phyloP scores from a whole-genome alignment of 148 eudicot species.

The Hydrangea macrophylla region DNA sequence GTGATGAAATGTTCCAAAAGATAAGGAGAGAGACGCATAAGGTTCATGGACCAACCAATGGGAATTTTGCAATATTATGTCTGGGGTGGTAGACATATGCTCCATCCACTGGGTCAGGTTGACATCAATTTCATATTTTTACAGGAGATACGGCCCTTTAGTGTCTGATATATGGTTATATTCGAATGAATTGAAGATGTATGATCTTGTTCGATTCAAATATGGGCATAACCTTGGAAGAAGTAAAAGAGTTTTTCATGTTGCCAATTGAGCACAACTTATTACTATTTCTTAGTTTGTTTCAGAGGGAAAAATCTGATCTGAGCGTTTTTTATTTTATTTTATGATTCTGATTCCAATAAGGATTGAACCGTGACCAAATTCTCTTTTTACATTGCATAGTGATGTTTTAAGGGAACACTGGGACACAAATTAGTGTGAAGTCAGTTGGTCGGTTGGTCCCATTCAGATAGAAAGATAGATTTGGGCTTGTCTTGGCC shows the following conservation, averaged over 20 bases:
- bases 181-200: constrained; percentile 3
- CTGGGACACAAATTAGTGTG: too few relatives aligned
- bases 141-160: neutral
- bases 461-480: too few relatives aligned
- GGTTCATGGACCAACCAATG: constrained; percentile 16
- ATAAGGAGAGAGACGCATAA: constrained; percentile 23
- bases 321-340: too few relatives aligned
- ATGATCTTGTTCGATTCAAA: neutral
- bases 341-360: too few relatives aligned
- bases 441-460: too few relatives aligned
- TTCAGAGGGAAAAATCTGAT: too few relatives aligned
- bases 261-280: neutral
- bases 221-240: neutral
- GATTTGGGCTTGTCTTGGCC: too few relatives aligned
- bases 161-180: constrained; percentile 1
- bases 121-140: neutral
- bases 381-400: too few relatives aligned
- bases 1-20: constrained; percentile 26
- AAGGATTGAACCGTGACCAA: too few relatives aligned
- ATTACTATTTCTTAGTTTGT: neutral
- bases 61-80: constrained; percentile 1
- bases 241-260: too few relatives aligned
- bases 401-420: too few relatives aligned
- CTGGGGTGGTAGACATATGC: constrained; percentile 10
- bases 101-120: neutral